Evolutionary conservation across 1,284 basidiomycete species (phyloP).

Genomic region (Cutaneotrichosporon mucoides): DNA sequence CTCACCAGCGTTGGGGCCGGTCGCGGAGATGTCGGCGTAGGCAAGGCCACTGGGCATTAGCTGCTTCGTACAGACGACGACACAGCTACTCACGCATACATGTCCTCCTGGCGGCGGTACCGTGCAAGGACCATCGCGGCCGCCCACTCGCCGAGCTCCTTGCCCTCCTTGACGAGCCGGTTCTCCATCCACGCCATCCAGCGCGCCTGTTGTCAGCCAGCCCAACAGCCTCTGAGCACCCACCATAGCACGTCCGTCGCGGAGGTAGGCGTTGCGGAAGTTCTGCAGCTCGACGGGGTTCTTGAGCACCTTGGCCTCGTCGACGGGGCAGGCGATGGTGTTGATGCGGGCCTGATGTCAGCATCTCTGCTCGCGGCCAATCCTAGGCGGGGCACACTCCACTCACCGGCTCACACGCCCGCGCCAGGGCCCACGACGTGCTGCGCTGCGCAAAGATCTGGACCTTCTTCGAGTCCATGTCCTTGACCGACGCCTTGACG

Average conservation of each 20-base stretch:
- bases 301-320: conserved; percentile 80
- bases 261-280: conserved; percentile 74
- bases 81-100: conserved; percentile 58
- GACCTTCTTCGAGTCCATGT: conserved; percentile 16
- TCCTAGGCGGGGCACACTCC: too few species aligned
- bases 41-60: conserved; percentile 61
- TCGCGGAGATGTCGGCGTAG: conserved; percentile 89
- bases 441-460: conserved; percentile 33
- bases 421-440: conserved; percentile 44
- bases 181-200: conserved; percentile 90
- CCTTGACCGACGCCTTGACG: conserved; percentile 6
- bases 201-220: conserved; percentile 47
- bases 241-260: conserved; percentile 89
- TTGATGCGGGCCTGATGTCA: conserved; percentile 29
- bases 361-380: background rate
- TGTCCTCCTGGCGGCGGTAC: conserved; percentile 67
- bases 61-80: background rate
- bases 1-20: conserved; percentile 68
- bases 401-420: conserved; percentile 33
- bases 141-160: conserved; percentile 80
- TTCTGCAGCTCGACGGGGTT: conserved; percentile 80
- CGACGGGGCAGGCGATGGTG: conserved; percentile 54
- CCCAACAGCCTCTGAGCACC: conserved; percentile 4
- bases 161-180: conserved; percentile 67
- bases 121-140: conserved; percentile 78